A percentile compares a stretch with the other conserved stretches of the same genome.
Conservation (phyloP, 1,284 basidiomycete genomes). For the Cystobasidium pallidum region DNA sequence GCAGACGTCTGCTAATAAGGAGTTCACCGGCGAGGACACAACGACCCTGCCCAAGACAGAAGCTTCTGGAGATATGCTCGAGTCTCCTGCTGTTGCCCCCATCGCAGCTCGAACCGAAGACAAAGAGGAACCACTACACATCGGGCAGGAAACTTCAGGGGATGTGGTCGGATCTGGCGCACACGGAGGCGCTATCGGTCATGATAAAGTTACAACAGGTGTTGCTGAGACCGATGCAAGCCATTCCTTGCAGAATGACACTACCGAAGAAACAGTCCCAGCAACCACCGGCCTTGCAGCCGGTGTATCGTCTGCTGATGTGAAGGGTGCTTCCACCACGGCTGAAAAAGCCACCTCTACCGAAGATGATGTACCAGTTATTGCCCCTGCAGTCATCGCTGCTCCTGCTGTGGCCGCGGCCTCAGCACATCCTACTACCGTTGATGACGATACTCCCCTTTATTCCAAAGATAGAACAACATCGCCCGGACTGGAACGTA, state of each 20-base stretch:
- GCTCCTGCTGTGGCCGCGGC: background rate
- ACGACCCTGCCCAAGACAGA: background rate
- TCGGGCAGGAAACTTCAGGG: background rate
- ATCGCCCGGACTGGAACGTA: conserved; percentile 4
- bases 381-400: background rate
- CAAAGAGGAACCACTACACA: conserved; percentile 8
- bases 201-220: conserved; percentile 5
- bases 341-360: background rate
- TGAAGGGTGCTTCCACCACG: conserved; percentile 4
- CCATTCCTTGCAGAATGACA: background rate
- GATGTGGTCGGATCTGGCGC: conserved; percentile 8
- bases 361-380: background rate
- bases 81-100: background rate
- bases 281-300: background rate
- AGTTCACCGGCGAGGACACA: background rate
- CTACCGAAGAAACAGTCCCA: background rate
- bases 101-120: background rate
- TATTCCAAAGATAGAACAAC: background rate
- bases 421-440: background rate
- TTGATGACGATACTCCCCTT: conserved; percentile 6
- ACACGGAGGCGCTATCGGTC: background rate
- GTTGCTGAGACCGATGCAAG: background rate
- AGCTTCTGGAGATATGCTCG: background rate
- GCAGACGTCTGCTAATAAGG: background rate
- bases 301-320: background rate